Percentiles rank a stretch among this genome's conserved stretches.
These are phyloP conservation scores for Mycoemilia scoparia DNA, from an alignment of 192 early-diverging fungal species.

Conservation along the genomic window DNA sequence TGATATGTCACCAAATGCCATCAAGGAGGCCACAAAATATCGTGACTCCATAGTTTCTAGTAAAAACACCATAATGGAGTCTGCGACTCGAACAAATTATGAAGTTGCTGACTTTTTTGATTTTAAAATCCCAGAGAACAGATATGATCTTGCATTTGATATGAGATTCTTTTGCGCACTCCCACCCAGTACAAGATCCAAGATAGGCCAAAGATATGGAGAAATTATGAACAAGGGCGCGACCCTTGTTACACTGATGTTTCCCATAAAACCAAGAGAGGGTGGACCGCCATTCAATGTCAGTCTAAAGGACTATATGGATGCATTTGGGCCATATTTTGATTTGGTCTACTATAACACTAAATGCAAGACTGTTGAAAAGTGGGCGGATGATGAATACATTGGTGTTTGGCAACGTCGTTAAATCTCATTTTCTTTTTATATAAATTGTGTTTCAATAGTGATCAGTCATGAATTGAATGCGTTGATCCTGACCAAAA, in stretches of 20 bases:
- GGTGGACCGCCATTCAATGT: conserved; percentile 61
- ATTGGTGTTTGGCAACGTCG: conserved; percentile 48
- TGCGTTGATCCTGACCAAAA: too few relatives aligned
- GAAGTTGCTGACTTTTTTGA: conserved; percentile 51
- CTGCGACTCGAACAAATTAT: too few relatives aligned
- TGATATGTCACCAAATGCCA: conserved; percentile 47
- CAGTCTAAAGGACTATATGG: conserved; percentile 39
- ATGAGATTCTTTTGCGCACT: conserved; percentile 80
- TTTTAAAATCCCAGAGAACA: conserved; percentile 30
- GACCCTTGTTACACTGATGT: conserved; percentile 58
- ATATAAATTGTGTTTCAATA: too few relatives aligned
- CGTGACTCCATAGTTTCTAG: conserved; percentile 13
- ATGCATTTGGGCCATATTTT: conserved; percentile 34
- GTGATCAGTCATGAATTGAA: too few relatives aligned
- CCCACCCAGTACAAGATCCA: conserved; percentile 33
- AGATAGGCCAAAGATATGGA: conserved; percentile 46
- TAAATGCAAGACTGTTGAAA: conserved; percentile 36
- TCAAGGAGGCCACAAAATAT: conserved; percentile 34
- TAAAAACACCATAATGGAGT: conserved; percentile 27
- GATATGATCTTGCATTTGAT: conserved; percentile 63
- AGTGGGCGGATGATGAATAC: conserved; percentile 37
- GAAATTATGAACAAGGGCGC: conserved; percentile 47
- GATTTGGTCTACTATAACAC: conserved; percentile 37
- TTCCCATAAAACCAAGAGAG: conserved; percentile 41
- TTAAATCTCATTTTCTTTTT: too few relatives aligned